Base-by-base conservation (phyloP, 352 stramenopile genomes). In the Globisporangium viniferum region DNA sequence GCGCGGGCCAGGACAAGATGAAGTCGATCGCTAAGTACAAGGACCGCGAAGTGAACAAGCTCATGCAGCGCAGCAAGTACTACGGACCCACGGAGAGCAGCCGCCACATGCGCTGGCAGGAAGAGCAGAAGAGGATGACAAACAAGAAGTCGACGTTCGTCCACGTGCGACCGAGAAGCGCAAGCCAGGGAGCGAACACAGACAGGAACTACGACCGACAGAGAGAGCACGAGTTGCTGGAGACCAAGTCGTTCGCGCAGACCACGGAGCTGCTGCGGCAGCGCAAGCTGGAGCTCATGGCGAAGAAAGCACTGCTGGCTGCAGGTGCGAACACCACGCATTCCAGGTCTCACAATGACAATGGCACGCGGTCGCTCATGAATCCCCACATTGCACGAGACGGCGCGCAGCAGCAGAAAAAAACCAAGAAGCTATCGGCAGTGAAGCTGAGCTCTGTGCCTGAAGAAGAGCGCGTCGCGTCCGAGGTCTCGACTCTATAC, bases 71-170 rank as follows among this genome's bases (percentile, higher is more conserved):
- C 10, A 92, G 85, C 77, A 81, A 82, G 36, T 93, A 93, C 72
- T 88, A 91, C 67, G 86, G 86, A 0, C 86, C 86, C 5, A 93
- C 86, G 0, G 82, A 91, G 71, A 92, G 86, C 74, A 89, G 80
- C 72, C 81, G 83, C 0, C 82, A 88, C 68, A 91, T 89, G 73
- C 80, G 84, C 9, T 93, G 86, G 86, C 83, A 92, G 44, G 75
- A 84, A 41, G 78, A 90, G 35, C 80, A 91, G 68, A 86, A 88
- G 69, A 80, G 80, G 49, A 73, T 86, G 56, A 70, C 73, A n/a
- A 67, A 71, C 24, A 71, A 76, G 54, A 5, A 49, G 55, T 2
- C 55, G 39, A n/a, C 59, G 35, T 65, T 24, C 54, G 55, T 49
- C 0, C 49, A 49, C 15, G 48, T 73, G 7, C 49, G 55, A 27